Conservation (phyloP, 2,329 filamentous ascomycete genomes). For the Talaromyces sp. region DNA sequence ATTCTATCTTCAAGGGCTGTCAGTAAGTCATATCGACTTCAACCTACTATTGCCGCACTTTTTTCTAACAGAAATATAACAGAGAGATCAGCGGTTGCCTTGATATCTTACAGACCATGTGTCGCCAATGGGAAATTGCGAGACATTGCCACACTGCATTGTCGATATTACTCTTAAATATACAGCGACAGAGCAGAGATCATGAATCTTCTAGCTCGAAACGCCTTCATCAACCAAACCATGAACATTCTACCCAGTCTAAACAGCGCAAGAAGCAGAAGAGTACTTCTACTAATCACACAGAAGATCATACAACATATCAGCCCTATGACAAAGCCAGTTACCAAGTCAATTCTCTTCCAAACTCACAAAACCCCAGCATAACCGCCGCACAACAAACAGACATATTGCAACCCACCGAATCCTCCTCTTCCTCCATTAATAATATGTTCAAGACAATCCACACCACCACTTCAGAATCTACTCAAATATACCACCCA, state of each 20-base stretch:
- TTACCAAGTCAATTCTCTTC: neutral
- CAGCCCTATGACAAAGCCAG: neutral
- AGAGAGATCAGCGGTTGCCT: conserved; percentile 36
- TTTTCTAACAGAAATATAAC: neutral
- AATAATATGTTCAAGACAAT: neutral
- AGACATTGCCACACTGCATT: conserved; percentile 36
- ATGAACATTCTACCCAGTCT: neutral
- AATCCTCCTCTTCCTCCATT: neutral
- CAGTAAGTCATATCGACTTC: conserved; percentile 21
- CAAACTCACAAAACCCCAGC: neutral
- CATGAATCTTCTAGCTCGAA: conserved; percentile 1
- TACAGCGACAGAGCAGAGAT: conserved; percentile 19
- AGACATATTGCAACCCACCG: neutral
- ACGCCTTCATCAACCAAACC: neutral
- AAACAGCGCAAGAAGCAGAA: conserved; percentile 2
- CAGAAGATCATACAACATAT: neutral
- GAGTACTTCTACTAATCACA: neutral
- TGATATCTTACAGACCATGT: conserved; percentile 31
- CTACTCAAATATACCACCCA: neutral
- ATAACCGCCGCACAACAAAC: neutral
- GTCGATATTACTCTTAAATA: conserved; percentile 29
- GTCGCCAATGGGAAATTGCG: conserved; percentile 37
- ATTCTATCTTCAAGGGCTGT: conserved; percentile 30
- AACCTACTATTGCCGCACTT: neutral
- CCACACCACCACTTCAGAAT: neutral